Conservation (phyloP, 768 basidiomycete genomes). For the Multifurca ochricompacta region DNA sequence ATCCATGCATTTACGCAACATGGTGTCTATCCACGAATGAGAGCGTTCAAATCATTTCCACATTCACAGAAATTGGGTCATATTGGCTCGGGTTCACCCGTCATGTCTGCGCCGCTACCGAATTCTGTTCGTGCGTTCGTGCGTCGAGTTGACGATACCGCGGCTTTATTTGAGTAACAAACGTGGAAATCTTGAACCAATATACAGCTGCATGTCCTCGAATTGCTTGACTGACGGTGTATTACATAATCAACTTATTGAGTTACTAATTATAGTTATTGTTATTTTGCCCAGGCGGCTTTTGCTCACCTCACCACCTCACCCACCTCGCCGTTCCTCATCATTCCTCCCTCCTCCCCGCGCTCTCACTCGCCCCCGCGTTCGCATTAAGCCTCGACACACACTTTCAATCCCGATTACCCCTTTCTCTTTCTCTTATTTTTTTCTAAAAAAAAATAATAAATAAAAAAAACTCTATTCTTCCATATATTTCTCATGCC, state of each 20-base stretch:
- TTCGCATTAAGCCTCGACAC: not conserved
- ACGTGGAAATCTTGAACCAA: no score
- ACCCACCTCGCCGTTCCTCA: not conserved
- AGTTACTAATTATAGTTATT: not conserved
- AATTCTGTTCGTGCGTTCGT: not conserved
- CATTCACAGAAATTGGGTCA: no score
- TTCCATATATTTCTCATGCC: conserved; percentile 11
- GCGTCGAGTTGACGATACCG: no score
- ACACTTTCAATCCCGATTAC: not conserved
- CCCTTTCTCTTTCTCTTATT: no score
- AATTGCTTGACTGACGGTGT: not conserved
- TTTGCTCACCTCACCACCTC: conserved; percentile 9
- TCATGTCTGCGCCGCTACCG: not conserved
- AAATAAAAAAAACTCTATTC: not conserved
- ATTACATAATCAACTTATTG: not conserved
- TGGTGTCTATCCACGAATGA: not conserved
- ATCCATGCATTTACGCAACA: not conserved
- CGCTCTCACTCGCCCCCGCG: not conserved
- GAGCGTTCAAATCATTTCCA: not conserved
- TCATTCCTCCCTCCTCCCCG: not conserved
- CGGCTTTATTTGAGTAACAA: not conserved
- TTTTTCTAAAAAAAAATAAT: no score
- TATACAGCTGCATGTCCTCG: no score
- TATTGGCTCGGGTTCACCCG: not conserved
- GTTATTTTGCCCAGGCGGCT: no score